Base-by-base conservation (phyloP, 1,284 basidiomycete species). In the Heterobasidion occidentale region DNA sequence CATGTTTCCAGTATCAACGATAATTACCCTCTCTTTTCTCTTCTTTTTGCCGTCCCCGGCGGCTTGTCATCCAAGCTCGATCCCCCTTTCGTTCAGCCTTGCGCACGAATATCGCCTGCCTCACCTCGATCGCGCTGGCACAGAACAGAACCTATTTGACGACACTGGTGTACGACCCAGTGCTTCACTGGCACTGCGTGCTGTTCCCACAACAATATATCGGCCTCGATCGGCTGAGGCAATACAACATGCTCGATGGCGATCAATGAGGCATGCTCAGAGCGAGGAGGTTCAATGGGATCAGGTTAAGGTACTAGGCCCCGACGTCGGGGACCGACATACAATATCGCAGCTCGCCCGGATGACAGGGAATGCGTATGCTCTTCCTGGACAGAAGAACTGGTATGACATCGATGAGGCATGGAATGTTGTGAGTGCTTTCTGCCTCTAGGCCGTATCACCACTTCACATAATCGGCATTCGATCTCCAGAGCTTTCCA, bases 301-400 rank as follows among this genome's bases (percentile, higher is more conserved):
- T 52, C 64, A 70, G 47, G 64, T 78, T 5, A 68, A 77, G 19
- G 69, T 87, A 36, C 70, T 77, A 8, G 86, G 77, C 11, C 88
- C 88, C 2, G 86, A 98, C 65, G 71, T 94, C 14, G 79, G 82
- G 51, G 89, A 98, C 69, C 76, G 82, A 50, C 84, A 90, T 65
- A 98, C 95, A 0, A 73, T 98, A 7, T 77, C 81, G 3, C 85
- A 92, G 59, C 80, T 98, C 19, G 95, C 90, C 4, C 88, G 91
- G 64, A 97, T 99, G 89, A 79, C 90, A 1, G 88, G 84, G 36
- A 92, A 97, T 68, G 96, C 97, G 1, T 99, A 98, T 71, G 81
- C 85, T 45, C 69, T 83, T 36, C 84, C 84, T 12, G 78, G 77
- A 3, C 71, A 78, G 61, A 79, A 77, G 38, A 88, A 86, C 57